Evolutionary conservation across 768 basidiomycete species (phyloP).

Genomic region (Ramaria sp.): DNA sequence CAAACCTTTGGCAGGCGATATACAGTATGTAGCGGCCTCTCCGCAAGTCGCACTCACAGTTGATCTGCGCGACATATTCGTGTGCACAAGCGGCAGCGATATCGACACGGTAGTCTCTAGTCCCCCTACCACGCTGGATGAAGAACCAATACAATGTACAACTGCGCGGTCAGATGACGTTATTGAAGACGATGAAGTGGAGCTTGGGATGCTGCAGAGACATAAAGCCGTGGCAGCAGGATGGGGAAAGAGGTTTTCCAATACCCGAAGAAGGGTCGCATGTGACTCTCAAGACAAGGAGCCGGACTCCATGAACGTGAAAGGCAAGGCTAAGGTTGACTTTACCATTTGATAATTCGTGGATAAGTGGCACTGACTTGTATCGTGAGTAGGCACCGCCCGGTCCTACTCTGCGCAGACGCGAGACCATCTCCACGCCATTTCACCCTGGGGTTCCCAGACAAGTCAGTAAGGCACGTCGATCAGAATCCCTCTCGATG

Average conservation of each 20-base stretch:
- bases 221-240: conserved; percentile 1
- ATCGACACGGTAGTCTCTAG: neutral
- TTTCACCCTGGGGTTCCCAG: neutral
- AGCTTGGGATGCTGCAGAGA: neutral
- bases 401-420: neutral
- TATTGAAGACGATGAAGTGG: conserved; percentile 1
- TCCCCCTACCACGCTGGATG: neutral
- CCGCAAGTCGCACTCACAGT: neutral
- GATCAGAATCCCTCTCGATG: neutral
- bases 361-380: neutral
- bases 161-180: neutral
- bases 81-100: neutral
- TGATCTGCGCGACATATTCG: conserved; percentile 1
- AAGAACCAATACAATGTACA: neutral
- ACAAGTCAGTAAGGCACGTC: neutral
- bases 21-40: neutral
- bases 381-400: neutral
- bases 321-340: neutral
- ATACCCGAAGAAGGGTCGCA: neutral
- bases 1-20: neutral
- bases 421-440: neutral
- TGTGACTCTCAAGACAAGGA: neutral
- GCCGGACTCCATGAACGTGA: neutral
- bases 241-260: conserved; percentile 7
- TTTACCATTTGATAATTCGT: neutral